Evolutionary conservation across 495 filamentous ascomycete species (phyloP).

Genomic region (Daldinia concentrica): DNA sequence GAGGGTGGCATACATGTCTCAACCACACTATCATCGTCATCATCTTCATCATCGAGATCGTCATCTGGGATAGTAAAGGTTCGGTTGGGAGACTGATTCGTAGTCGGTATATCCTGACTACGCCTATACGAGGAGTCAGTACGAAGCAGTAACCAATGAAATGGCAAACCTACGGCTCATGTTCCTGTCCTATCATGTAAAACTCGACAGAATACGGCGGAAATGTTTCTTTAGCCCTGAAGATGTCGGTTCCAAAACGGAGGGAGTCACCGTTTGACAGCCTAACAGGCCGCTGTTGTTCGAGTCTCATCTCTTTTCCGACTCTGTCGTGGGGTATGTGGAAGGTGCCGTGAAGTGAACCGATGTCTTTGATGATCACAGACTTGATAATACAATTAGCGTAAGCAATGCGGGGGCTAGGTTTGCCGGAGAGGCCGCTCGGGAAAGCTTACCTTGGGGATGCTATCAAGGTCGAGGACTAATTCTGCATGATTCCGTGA

Average conservation of each 20-base stretch:
- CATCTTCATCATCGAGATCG: constrained; percentile 54
- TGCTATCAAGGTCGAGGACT: constrained; percentile 48
- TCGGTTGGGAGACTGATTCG: constrained; percentile 10
- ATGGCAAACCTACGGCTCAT: neutral
- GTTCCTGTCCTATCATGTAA: constrained; percentile 11
- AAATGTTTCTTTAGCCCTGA: constrained; percentile 50
- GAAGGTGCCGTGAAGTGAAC: constrained; percentile 67
- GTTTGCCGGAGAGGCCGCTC: neutral
- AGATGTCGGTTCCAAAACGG: constrained; percentile 59
- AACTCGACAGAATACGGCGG: constrained; percentile 50
- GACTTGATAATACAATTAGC: constrained; percentile 45
- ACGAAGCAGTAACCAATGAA: neutral
- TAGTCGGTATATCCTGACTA: neutral
- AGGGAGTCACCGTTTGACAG: constrained; percentile 54
- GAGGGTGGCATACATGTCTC: constrained; percentile 11
- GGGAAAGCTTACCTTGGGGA: constrained; percentile 13
- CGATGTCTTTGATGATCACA: constrained; percentile 58
- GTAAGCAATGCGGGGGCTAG: constrained; percentile 4
- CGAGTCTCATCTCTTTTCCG: constrained; percentile 25
- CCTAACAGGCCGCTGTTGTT: constrained; percentile 12
- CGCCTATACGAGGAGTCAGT: constrained; percentile 9
- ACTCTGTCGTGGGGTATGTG: constrained; percentile 48
- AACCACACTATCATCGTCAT: constrained; percentile 51
- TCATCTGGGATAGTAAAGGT: constrained; percentile 60
- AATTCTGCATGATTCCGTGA: constrained; percentile 79